A percentile compares a stretch with the other conserved stretches of the same genome.
phyloP scores from a whole-genome alignment of 768 basidiomycete genomes.

The Termitomyces eurrhizus region DNA sequence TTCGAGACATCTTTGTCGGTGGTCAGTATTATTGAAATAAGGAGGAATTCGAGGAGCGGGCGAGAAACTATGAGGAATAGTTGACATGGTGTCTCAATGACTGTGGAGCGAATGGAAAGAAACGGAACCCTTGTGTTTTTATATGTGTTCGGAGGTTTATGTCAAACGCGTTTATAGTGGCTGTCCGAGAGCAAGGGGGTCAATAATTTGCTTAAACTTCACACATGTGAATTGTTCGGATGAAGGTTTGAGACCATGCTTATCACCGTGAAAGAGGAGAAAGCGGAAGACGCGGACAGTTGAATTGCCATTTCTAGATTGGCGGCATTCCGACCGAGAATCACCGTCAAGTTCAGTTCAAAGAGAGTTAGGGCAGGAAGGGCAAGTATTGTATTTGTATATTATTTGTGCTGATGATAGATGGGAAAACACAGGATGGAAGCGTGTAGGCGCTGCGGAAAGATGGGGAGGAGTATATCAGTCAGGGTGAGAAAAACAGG shows the following conservation, averaged over 20 bases:
- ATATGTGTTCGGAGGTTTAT: constrained; percentile 5
- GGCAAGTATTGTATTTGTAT: constrained; percentile 2
- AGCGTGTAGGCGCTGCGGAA: not conserved
- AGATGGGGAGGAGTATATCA: not conserved
- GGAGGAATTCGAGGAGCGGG: constrained; percentile 37
- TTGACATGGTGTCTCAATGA: constrained; percentile 1
- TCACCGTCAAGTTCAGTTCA: not conserved
- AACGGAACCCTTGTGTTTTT: constrained; percentile 2
- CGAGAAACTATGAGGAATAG: not conserved
- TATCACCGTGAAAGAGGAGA: constrained; percentile 15
- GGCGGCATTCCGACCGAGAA: constrained; percentile 31
- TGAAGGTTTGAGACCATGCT: constrained; percentile 16
- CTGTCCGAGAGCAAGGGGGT: not conserved
- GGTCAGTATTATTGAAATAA: constrained; percentile 44
- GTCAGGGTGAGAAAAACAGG: not conserved
- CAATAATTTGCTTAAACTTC: not conserved
- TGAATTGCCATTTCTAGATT: constrained; percentile 25
- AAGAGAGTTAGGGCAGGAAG: not conserved
- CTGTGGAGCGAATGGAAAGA: not conserved
- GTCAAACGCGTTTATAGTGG: not conserved
- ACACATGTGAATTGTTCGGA: constrained; percentile 29
- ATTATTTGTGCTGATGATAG: constrained; percentile 9
- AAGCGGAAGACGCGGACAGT: constrained; percentile 24
- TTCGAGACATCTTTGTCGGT: constrained; percentile 50
- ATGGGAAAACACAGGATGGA: constrained; percentile 5